These are phyloP conservation scores for Cryptosporidium parvum DNA, from an alignment of 169 alveolate genomes.

Conservation along the genomic window DNA sequence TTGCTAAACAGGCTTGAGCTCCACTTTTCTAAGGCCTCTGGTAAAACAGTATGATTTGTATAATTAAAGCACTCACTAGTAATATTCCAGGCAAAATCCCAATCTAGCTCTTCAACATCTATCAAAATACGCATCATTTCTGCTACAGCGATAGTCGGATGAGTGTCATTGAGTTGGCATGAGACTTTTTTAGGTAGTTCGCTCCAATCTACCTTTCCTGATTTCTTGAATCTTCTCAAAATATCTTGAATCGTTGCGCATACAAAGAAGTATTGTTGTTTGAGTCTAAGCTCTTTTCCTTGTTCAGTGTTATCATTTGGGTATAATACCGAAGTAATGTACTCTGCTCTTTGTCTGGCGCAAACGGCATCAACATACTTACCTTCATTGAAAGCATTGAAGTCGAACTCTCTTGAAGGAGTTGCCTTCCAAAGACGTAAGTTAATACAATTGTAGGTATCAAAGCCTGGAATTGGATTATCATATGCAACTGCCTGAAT, in stretches of 20 bases:
- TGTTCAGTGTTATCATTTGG: constrained; percentile 93
- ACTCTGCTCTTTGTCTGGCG: constrained; percentile 92
- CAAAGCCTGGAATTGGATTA: constrained; percentile 96
- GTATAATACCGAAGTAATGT: constrained; percentile 94
- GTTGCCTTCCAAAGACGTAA: constrained; percentile 93
- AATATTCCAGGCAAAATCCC: constrained; percentile 93
- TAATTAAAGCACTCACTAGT: constrained; percentile 89
- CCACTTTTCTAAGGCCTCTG: constrained; percentile 98
- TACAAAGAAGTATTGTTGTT: constrained; percentile 95
- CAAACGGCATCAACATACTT: constrained; percentile 90
- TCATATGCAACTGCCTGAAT: constrained; percentile 96
- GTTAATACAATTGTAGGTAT: constrained; percentile 93
- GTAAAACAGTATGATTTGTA: constrained; percentile 97
- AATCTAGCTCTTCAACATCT: constrained; percentile 90
- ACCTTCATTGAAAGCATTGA: constrained; percentile 91
- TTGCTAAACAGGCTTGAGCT: constrained; percentile 89
- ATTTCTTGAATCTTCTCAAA: constrained; percentile 89
- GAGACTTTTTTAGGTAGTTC: constrained; percentile 90
- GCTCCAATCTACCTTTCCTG: constrained; percentile 88
- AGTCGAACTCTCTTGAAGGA: constrained; percentile 93
- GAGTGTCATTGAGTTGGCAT: constrained; percentile 94
- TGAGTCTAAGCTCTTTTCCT: constrained; percentile 95
- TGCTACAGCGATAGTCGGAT: constrained; percentile 95
- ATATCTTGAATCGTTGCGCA: constrained; percentile 94
- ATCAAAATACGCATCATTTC: constrained; percentile 93